Evolutionary conservation across 805 yeast species (phyloP), one percentile per base, ranked within the genome.

Genomic region (Saturnispora serradocipensis): DNA sequence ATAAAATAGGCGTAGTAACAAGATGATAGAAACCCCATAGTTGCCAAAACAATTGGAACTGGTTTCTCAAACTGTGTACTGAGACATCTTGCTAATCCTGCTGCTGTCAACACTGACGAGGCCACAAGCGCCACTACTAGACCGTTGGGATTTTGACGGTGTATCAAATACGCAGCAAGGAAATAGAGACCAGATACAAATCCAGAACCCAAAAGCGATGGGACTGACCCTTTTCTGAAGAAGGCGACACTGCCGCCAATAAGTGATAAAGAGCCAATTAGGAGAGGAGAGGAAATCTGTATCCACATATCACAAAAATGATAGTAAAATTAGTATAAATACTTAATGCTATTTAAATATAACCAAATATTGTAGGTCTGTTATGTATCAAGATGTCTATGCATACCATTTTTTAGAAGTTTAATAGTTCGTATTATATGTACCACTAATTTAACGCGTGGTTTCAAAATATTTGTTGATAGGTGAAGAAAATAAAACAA

Each of bases 161-260:
- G 76, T 55, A 88, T 70, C 57, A 90, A 73, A 67, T 88, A 86
- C 16, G 95, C 91, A 2, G 88, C 82, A 53, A 72, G 62, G n/a
- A 84, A 86, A 63, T 77, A 86, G 27, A 80, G 62, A 2, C 77
- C 71, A 13, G 85, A 74, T 56, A 86, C 71, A 1, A 81, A 67
- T 9, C 78, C 56, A 39, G 97, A 97, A 1, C 91, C 96, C 46
- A 80, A 69, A 50, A 90, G 73, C 0, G 96, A 88, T 22, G 95
- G 95, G 36, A 83, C 62, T 2, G 96, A 86, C 11, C 84, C 78
- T 59, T 85, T 84, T 49, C 81, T 80, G 50, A 59, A 56, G 49
- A 61, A 67, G 3, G 69, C 71, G 58, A 63, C 58, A 25, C 60
- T 43, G 30, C 70, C 70, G 24, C 71, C 71, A 53, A 59, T 45